Base-by-base conservation (phyloP, 2,329 filamentous ascomycete genomes). In the Elsinoe australis region DNA sequence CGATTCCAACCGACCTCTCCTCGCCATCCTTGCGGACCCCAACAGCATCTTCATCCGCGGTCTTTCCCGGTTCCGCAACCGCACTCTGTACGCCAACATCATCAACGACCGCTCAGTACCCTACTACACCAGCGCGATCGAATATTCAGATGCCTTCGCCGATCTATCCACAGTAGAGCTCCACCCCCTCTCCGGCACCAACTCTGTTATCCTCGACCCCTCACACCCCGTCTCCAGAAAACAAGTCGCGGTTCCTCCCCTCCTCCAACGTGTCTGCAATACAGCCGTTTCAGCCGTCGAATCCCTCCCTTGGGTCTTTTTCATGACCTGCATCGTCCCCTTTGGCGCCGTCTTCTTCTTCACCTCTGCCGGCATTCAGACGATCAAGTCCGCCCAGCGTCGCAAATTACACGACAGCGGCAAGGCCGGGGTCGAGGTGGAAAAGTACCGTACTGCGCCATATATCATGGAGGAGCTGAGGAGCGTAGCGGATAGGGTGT, bases 1-100 rank as follows among this genome's bases (percentile, higher is more conserved):
- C 51, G 80, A 86, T 53, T 94, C 87, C 0, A 82, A 79, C n/a
- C 77, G 81, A 32, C 87, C 89, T 0, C 71, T 96, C 7, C 75
- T 96, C 15, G 76, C 84, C 41, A 74, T 95, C 7, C 73, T 96
- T 22, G 85, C 89, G 4, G 89, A 95, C 55, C 81, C 83, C 0
- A 76, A 83, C 42, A 89, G 85, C 53, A 85, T 95, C 55, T 96
- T 96, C 67, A 83, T 94, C 58, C 78, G 78, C 24, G 89, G 82
- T 0, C 72, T 96, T 36, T 75, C 78, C 52, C 76, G 72, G 56
- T 96, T 96, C 69, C 78, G 81, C 62, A 75, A 85, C 48, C 82
- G 81, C 51, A 84, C 79, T 3, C 69, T 94, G 1, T 96, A 96
- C 64, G 75, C 83, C 33, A 96, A 96, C 61, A 81, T 94, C 38